Conservation (phyloP, 257 asterid genomes). For the Vinca minor region DNA sequence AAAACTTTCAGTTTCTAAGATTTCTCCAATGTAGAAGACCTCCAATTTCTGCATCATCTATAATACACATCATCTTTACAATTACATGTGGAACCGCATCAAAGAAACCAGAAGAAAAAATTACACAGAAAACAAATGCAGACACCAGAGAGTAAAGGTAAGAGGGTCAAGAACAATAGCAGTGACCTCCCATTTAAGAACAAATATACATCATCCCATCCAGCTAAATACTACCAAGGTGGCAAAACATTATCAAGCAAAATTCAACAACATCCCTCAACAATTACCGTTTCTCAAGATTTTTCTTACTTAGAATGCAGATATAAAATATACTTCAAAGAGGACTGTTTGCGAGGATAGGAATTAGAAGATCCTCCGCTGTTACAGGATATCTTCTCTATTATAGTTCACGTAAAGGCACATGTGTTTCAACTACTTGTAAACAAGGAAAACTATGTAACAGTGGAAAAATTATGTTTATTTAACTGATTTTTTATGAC, state of each 20-base stretch:
- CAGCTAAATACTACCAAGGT: too few relatives aligned
- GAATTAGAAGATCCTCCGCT: slow-evolving; percentile 30
- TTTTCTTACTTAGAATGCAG: too few relatives aligned
- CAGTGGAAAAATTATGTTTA: too few relatives aligned
- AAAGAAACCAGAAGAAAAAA: neutral
- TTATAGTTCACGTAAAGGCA: slow-evolving; percentile 13
- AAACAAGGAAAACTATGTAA: neutral
- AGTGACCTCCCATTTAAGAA: neutral
- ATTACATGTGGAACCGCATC: too few relatives aligned
- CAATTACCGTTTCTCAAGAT: too few relatives aligned
- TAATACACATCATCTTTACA: too few relatives aligned
- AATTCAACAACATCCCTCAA: too few relatives aligned
- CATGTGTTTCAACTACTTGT: neutral
- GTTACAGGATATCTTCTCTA: slow-evolving; percentile 1
- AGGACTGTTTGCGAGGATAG: too few relatives aligned
- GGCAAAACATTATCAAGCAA: neutral
- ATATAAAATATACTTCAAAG: too few relatives aligned
- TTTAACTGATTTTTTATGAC: too few relatives aligned
- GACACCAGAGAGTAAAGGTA: neutral
- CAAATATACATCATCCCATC: neutral
- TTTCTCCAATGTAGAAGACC: neutral
- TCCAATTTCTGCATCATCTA: neutral
- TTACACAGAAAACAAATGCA: neutral
- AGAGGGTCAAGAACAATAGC: neutral
- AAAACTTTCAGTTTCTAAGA: neutral